These are phyloP conservation scores for Elaeagnus macrophylla DNA, from an alignment of 306 rosid species.

Conservation along the genomic window DNA sequence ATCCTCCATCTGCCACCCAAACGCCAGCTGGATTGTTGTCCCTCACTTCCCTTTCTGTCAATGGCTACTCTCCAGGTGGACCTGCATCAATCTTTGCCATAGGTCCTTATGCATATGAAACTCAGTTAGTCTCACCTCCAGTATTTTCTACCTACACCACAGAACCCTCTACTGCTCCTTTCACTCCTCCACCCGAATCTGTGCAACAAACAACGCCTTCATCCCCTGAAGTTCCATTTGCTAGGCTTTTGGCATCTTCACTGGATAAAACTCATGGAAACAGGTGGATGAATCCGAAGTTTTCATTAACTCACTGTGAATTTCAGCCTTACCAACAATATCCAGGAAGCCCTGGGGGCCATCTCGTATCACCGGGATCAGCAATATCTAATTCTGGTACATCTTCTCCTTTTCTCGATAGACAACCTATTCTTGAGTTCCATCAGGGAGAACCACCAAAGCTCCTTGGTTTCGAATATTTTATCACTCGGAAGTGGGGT, in stretches of 20 bases:
- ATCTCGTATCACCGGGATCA: constrained; percentile 93
- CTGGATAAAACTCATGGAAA: constrained; percentile 55
- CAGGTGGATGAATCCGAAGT: constrained; percentile 52
- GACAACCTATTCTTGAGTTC: constrained; percentile 57
- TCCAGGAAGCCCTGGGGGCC: constrained; percentile 89
- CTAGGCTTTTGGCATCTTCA: constrained; percentile 80
- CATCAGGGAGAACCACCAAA: constrained; percentile 68
- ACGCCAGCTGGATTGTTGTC: constrained; percentile 82
- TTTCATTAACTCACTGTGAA: constrained; percentile 61
- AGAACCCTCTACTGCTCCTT: constrained; percentile 90
- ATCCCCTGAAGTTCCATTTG: constrained; percentile 98
- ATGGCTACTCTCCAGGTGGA: constrained; percentile 65
- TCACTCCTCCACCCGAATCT: constrained; percentile 94
- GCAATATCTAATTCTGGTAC: constrained; percentile 86
- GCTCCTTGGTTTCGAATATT: constrained; percentile 65
- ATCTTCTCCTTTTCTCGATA: constrained; percentile 84
- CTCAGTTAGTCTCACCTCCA: constrained; percentile 93
- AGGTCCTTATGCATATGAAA: constrained; percentile 96
- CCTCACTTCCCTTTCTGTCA: constrained; percentile 56
- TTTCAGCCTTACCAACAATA: constrained; percentile 80
- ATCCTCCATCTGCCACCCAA: constrained; percentile 75
- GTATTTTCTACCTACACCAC: constrained; percentile 85
- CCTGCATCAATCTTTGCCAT: constrained; percentile 70
- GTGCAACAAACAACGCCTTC: constrained; percentile 90
- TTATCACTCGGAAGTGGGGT: constrained; percentile 64